phyloP scores from a whole-genome alignment of 2,329 filamentous ascomycete genomes.

The Ascochyta viciae-villosae region DNA sequence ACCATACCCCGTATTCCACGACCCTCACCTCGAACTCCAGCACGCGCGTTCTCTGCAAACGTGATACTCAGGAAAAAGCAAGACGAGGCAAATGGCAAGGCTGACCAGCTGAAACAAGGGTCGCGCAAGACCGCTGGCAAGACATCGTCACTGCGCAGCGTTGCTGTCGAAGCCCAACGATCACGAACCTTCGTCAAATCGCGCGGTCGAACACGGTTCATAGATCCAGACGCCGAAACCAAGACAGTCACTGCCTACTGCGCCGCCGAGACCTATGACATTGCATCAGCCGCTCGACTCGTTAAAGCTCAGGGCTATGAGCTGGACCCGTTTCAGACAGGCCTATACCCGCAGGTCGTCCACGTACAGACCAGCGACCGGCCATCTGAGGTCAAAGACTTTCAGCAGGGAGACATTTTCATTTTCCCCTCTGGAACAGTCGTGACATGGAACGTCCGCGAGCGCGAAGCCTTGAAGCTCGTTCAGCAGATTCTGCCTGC shows the following conservation, averaged over 20 bases:
- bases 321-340: slow-evolving; percentile 68
- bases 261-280: slow-evolving; percentile 71
- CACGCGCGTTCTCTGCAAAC: slow-evolving; percentile 29
- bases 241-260: slow-evolving; percentile 70
- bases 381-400: slow-evolving; percentile 52
- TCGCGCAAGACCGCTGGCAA: slow-evolving; percentile 41
- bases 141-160: slow-evolving; percentile 74
- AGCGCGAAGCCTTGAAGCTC: slow-evolving; percentile 66
- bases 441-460: slow-evolving; percentile 87
- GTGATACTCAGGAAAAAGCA: slow-evolving; percentile 25
- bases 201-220: slow-evolving; percentile 51
- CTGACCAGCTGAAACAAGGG: slow-evolving; percentile 28
- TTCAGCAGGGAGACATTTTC: slow-evolving; percentile 80
- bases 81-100: slow-evolving; percentile 21
- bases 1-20: neutral
- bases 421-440: slow-evolving; percentile 94
- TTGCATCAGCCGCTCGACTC: slow-evolving; percentile 63
- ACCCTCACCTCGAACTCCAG: slow-evolving; percentile 7
- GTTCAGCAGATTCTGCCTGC: slow-evolving; percentile 72
- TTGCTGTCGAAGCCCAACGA: slow-evolving; percentile 83
- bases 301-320: slow-evolving; percentile 66
- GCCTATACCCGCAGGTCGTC: slow-evolving; percentile 69
- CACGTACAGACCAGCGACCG: slow-evolving; percentile 60
- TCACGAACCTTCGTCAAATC: slow-evolving; percentile 62
- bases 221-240: slow-evolving; percentile 56